A percentile compares a stretch with the other conserved stretches of the same genome.
Evolutionary conservation across 179 eudicot species (phyloP).

Genomic region (Silene coronaria): DNA sequence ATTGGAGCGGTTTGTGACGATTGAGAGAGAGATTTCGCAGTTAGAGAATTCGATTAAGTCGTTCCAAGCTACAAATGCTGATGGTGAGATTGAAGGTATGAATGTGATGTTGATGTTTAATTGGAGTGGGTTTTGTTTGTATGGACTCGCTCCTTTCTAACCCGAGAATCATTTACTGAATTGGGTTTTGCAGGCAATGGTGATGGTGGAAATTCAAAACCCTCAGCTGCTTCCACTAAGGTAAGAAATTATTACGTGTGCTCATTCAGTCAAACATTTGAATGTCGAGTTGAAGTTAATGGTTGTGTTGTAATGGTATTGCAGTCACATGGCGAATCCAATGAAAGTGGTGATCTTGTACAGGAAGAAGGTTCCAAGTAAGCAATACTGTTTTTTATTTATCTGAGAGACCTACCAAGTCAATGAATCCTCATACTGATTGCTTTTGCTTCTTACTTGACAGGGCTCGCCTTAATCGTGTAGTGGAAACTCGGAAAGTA

Average conservation of each 20-base stretch:
- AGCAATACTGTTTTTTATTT: constrained; percentile 4
- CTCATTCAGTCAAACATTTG: background rate
- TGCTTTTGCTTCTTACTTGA: constrained; percentile 19
- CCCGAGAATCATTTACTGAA: background rate
- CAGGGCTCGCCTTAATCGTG: constrained; percentile 72
- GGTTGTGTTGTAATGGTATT: constrained; percentile 14
- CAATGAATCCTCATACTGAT: background rate
- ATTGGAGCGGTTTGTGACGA: constrained; percentile 64
- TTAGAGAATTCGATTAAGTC: constrained; percentile 59
- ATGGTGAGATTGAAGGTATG: constrained; percentile 36
- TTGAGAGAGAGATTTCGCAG: constrained; percentile 67
- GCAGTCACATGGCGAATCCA: constrained; percentile 35
- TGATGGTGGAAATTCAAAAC: constrained; percentile 10
- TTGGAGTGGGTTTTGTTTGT: background rate
- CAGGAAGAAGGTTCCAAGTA: constrained; percentile 70
- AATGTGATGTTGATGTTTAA: background rate
- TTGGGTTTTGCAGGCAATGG: constrained; percentile 12
- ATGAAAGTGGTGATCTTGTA: constrained; percentile 35
- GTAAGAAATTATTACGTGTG: background rate
- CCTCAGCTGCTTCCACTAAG: constrained; percentile 10
- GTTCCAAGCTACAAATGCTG: constrained; percentile 38
- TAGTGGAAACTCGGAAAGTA: constrained; percentile 64
- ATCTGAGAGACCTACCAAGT: background rate
- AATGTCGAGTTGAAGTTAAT: constrained; percentile 3
- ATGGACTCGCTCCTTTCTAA: background rate